Evolutionary conservation across 2,329 filamentous ascomycete species (phyloP), one percentile per base, ranked within the genome.

Genomic region (Apiospora aurea): DNA sequence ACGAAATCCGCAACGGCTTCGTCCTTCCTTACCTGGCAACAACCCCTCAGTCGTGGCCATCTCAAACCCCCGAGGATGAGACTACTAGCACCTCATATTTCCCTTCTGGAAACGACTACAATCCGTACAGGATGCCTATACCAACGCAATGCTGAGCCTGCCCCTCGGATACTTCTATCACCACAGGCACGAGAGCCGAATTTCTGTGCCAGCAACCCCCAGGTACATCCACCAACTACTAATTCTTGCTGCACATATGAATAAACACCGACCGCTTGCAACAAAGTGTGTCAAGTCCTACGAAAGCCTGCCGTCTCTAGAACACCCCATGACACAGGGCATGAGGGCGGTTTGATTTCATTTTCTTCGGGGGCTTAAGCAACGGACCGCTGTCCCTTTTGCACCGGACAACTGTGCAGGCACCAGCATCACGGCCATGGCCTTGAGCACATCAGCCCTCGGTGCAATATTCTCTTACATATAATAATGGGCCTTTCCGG

Each of bases 1-100:
- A 86, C 24, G 92, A 96, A 81, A 86, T 98, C 74, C 83, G 85
- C 72, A 89, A 87, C 26, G 89, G 90, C 4, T 91, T 90, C 76
- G 81, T 77, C 38, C 82, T 91, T 44, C 83, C 86, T 18, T 82
- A 84, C 69, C 80, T 78, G 72, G 74, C 73, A 21, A 71, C 74
- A 0, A 73, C 75, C 38, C 71, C 70, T 13, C 38, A 47, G 53
- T 41, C 69, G 21, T 67, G 69, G 69, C 53, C 43, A 18, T 64
- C 53, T 10, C 41, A 38, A 47, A 43, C 38, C 43, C 53, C 46
- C n/a, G 69, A 64, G 7, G 57, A 70, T 21, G 53, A 4, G 71
- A 72, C 38, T 75, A 76, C 29, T 38, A 8, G 70, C 72, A 43
- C 67, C 73, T 34, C 74, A 61, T 8, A 41, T 69, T 6, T 47